Evolutionary conservation across 1,139 yeast species (phyloP).

Genomic region (Debaryomycetaceae sp.): DNA sequence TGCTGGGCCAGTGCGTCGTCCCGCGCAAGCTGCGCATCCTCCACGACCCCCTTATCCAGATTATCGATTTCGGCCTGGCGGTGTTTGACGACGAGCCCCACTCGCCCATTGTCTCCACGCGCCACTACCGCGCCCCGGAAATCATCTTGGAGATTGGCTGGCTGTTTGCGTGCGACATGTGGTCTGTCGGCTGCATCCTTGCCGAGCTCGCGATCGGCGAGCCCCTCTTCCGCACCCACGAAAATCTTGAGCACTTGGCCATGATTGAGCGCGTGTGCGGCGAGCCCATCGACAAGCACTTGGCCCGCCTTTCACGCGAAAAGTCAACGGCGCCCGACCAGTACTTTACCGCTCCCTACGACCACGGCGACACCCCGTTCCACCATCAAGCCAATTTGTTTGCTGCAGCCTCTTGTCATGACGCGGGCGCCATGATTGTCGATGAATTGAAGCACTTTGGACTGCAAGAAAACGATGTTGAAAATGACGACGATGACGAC

Average conservation of each 20-base stretch:
- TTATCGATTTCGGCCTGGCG: slow-evolving; percentile 95
- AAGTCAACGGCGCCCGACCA: slow-evolving; percentile 33
- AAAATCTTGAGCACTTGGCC: slow-evolving; percentile 86
- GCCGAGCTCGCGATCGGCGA: slow-evolving; percentile 93
- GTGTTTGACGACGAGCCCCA: slow-evolving; percentile 92
- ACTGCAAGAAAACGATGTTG: slow-evolving; percentile 1
- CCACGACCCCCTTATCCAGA: slow-evolving; percentile 69
- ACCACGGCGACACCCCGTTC: slow-evolving; percentile 2
- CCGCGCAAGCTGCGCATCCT: slow-evolving; percentile 44
- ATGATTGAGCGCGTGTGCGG: slow-evolving; percentile 80
- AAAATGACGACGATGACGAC: slow-evolving; percentile 13
- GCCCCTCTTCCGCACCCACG: slow-evolving; percentile 90
- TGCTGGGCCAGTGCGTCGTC: slow-evolving; percentile 3
- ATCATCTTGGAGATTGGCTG: slow-evolving; percentile 89
- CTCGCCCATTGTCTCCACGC: slow-evolving; percentile 80
- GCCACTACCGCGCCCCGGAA: slow-evolving; percentile 97
- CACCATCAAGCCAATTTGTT: slow-evolving; percentile 1
- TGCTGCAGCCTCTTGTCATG: slow-evolving; percentile 8
- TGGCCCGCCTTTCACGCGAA: slow-evolving; percentile 25
- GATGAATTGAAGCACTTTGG: too few species aligned
- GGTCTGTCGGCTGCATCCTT: slow-evolving; percentile 93
- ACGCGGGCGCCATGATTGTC: slow-evolving; percentile 2
- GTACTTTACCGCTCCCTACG: slow-evolving; percentile 23
- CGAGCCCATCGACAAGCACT: slow-evolving; percentile 23
- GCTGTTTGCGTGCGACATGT: slow-evolving; percentile 86